Conservation (phyloP, 1,139 yeast genomes). For the Eremothecium coryli region DNA sequence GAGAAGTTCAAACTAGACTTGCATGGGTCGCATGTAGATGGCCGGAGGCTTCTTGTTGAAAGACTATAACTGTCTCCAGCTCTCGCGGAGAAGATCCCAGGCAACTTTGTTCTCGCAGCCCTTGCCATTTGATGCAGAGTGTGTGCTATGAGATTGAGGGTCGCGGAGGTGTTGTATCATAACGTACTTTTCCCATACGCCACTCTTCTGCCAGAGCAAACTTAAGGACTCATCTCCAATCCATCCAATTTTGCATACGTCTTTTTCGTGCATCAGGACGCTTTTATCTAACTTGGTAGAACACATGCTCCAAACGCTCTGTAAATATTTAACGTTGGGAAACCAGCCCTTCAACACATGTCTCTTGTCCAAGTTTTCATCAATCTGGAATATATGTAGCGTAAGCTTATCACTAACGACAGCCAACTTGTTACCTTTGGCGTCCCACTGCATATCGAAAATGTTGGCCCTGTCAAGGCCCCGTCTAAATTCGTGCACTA, state of each 20-base stretch:
- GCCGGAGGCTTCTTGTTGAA: conserved; percentile 16
- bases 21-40: conserved; percentile 23
- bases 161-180: conserved; percentile 44
- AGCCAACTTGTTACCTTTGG: conserved; percentile 65
- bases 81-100: conserved; percentile 61
- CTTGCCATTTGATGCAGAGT: conserved; percentile 4
- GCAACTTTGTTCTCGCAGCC: conserved; percentile 19
- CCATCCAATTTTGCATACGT: conserved; percentile 30
- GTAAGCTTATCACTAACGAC: conserved; percentile 85
- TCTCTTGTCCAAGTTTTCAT: conserved; percentile 34
- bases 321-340: conserved; percentile 70
- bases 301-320: conserved; percentile 84
- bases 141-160: conserved; percentile 16
- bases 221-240: conserved; percentile 47
- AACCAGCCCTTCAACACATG: conserved; percentile 54
- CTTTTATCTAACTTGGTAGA: conserved; percentile 29
- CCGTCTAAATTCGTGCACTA: conserved; percentile 73
- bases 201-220: conserved; percentile 61
- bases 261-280: conserved; percentile 7
- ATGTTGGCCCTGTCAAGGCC: conserved; percentile 79
- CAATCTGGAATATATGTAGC: conserved; percentile 65
- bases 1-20: conserved; percentile 21
- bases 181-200: conserved; percentile 79
- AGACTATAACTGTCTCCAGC: conserved; percentile 48
- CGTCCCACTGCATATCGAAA: conserved; percentile 77